Evolutionary conservation across 306 rosid genomes (phyloP), one percentile per base, ranked within the genome.

Genomic region (Senna siamea): DNA sequence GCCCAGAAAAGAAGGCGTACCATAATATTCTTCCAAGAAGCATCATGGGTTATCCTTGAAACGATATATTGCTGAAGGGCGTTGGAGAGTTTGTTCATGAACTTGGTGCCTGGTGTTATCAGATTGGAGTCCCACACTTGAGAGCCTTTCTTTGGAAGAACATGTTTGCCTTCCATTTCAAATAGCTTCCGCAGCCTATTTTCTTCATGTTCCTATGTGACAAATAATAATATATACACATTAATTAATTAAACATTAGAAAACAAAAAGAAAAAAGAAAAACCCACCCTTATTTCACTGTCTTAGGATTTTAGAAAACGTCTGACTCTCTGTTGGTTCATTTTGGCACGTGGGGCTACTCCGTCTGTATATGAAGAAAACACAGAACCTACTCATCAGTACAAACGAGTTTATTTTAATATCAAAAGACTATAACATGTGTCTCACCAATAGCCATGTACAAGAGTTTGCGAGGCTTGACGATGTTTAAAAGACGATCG

Each of bases 331-430:
- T 85, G 96, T 35, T 87, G 96, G 14, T 90, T 87, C 89, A 90
- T 84, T 66, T 90, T 87, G 0, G 85, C 89, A 15, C 90, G 83
- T 4, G 96, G 96, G 0, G 90, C 89, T 9, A 90, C 92, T 12
- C 92, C 92, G 22, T 87, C 96, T 90, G 46, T 41, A 32, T 17
- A 79, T 23, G 14, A 55, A 41, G 58, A 77, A 30, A 0, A 9
- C 55, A 75, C 37, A 52, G 11, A 50, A 7, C 18, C 13, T 13
- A 13, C 5, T 34, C 2, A 2, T 32, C 4, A 32, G 5, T 32
- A 32, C 2, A 32, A 32, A 32, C 37, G 5, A 32, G 5, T n/a
- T n/a, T n/a, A 32, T 5, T 2, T 32, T 32, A 5, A 32, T 5
- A 32, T 32, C 5, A 32, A 32, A 32, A 32, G 2, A 5, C 4